Evolutionary conservation across 2,329 filamentous ascomycete genomes (phyloP).

Genomic region (Diplodia mutila): DNA sequence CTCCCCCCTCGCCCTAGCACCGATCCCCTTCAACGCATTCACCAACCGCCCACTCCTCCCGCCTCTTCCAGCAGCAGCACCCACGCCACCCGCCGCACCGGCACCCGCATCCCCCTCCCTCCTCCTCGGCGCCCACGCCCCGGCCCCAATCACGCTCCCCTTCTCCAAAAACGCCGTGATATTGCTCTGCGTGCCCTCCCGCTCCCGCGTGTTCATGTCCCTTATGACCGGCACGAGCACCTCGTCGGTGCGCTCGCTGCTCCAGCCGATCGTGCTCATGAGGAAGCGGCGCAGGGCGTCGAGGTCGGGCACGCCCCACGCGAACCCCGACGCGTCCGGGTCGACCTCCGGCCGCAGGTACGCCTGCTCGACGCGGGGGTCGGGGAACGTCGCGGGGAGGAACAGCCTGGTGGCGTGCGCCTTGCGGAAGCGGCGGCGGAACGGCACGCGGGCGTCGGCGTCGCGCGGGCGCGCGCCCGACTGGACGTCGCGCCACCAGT

Average conservation of each 20-base stretch:
- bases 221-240: constrained; percentile 92
- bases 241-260: constrained; percentile 88
- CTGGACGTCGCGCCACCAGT: constrained; percentile 87
- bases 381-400: constrained; percentile 78
- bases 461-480: constrained; percentile 63
- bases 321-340: constrained; percentile 73
- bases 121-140: constrained; percentile 72
- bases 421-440: constrained; percentile 85
- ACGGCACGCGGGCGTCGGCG: constrained; percentile 60
- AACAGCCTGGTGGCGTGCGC: constrained; percentile 83
- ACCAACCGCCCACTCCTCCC: constrained; percentile 72
- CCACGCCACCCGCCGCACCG: too few relatives aligned
- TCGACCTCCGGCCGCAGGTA: constrained; percentile 90
- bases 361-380: constrained; percentile 74
- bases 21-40: constrained; percentile 70
- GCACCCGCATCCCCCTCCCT: constrained; percentile 41
- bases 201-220: constrained; percentile 88
- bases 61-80: too few relatives aligned
- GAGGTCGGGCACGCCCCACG: constrained; percentile 95
- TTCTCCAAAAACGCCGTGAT: constrained; percentile 93
- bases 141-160: constrained; percentile 67
- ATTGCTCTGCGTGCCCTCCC: constrained; percentile 92
- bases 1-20: constrained; percentile 52
- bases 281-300: constrained; percentile 82
- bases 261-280: constrained; percentile 93